A percentile compares a stretch with the other conserved stretches of the same genome.
These are phyloP conservation scores for Exophiala calicioides DNA, from an alignment of 2,329 filamentous ascomycete species.

Conservation along the genomic window DNA sequence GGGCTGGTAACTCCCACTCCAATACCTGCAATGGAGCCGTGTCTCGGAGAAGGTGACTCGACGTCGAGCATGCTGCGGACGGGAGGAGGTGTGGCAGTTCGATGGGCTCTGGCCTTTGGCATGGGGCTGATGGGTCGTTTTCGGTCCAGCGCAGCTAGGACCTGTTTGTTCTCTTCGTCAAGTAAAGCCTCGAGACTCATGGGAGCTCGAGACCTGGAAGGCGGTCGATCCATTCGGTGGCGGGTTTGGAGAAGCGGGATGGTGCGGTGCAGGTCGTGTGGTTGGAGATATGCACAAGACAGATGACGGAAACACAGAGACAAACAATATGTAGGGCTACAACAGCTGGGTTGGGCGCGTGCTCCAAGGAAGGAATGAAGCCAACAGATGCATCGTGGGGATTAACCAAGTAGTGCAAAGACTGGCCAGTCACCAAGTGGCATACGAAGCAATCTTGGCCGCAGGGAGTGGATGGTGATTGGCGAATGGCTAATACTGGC, in stretches of 20 bases:
- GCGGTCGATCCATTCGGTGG: constrained; percentile 17
- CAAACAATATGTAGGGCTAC: not conserved
- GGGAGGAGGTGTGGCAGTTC: constrained; percentile 57
- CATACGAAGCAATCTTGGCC: no score
- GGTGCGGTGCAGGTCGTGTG: not conserved
- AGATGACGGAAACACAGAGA: not conserved
- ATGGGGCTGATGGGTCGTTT: constrained; percentile 30
- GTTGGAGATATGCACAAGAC: not conserved
- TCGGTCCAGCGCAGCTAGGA: constrained; percentile 68
- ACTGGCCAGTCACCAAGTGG: no score
- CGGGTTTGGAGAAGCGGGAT: constrained; percentile 4
- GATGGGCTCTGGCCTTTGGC: constrained; percentile 44
- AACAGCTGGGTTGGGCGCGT: not conserved
- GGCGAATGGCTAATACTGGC: no score
- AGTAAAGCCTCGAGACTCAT: constrained; percentile 78
- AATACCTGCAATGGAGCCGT: constrained; percentile 43
- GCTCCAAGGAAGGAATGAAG: not conserved
- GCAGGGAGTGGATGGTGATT: no score
- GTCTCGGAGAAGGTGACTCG: constrained; percentile 43
- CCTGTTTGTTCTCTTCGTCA: constrained; percentile 74
- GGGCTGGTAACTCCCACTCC: constrained; percentile 39
- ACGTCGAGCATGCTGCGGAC: constrained; percentile 69
- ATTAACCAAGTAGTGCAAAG: no score
- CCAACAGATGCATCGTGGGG: no score
- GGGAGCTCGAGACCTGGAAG: constrained; percentile 23